These are phyloP conservation scores for Vitis labrusca DNA, from an alignment of 164 flowering plant genomes.

Conservation along the genomic window DNA sequence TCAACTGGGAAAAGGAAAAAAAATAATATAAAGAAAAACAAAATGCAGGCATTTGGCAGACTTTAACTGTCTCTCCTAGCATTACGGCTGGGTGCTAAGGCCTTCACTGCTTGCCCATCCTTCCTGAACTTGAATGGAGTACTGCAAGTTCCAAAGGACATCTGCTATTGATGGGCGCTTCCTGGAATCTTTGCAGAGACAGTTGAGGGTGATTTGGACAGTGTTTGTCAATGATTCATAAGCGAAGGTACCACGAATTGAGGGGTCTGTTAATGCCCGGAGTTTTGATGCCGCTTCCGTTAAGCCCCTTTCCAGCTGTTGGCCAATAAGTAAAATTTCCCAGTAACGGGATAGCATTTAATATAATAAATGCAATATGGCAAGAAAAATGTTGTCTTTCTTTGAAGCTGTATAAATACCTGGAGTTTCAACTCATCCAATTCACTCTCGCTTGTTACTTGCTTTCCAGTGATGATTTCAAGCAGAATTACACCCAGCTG, in stretches of 20 bases:
- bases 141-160: slow-evolving; percentile 91
- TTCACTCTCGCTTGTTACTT: slow-evolving; percentile 42
- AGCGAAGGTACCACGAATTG: slow-evolving; percentile 61
- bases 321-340: background rate
- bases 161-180: slow-evolving; percentile 87
- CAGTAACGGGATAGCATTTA: background rate
- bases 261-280: slow-evolving; percentile 43
- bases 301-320: slow-evolving; percentile 61
- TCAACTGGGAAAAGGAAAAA: too few relatives aligned
- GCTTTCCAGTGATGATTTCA: slow-evolving; percentile 62
- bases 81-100: slow-evolving; percentile 30
- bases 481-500: slow-evolving; percentile 66
- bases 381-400: background rate
- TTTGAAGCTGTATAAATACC: slow-evolving; percentile 32
- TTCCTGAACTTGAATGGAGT: slow-evolving; percentile 82
- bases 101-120: slow-evolving; percentile 78
- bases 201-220: slow-evolving; percentile 57
- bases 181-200: slow-evolving; percentile 48
- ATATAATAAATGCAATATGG: background rate
- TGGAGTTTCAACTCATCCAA: slow-evolving; percentile 45
- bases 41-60: too few relatives aligned
- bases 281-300: slow-evolving; percentile 46
- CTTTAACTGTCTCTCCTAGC: background rate
- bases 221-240: slow-evolving; percentile 70
- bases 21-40: too few relatives aligned